A percentile compares a stretch with the other conserved stretches of the same genome.
Evolutionary conservation across 208 protist species (phyloP).

Genomic region (Crithidia sp.): DNA sequence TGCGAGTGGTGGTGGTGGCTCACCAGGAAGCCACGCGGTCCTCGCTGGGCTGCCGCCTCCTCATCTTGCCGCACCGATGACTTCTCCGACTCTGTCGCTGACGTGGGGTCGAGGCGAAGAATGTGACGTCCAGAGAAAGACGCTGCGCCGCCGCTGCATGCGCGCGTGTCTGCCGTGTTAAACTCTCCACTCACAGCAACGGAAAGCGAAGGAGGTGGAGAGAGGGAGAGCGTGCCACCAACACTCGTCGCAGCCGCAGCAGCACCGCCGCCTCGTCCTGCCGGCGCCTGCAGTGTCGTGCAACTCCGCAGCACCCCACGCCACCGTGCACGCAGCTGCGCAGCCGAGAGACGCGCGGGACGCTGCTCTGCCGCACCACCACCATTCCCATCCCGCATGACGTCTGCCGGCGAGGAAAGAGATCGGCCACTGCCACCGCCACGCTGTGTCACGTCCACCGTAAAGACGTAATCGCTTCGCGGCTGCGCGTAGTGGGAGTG

Average conservation of each 20-base stretch:
- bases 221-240: background rate
- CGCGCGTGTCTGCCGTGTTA: too few species aligned
- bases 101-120: too few species aligned
- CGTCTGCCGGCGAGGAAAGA: too few species aligned
- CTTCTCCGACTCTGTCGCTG: too few species aligned
- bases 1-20: background rate
- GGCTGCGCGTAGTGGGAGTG: background rate
- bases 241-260: background rate
- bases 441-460: background rate
- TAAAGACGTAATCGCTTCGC: background rate
- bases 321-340: constrained; percentile 32
- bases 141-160: too few species aligned
- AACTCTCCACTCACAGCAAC: too few species aligned
- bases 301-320: constrained; percentile 28
- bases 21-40: too few species aligned
- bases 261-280: background rate
- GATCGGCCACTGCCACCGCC: background rate
- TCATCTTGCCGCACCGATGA: too few species aligned
- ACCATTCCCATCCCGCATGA: too few species aligned
- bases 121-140: too few species aligned
- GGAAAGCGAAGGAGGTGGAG: background rate
- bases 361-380: background rate
- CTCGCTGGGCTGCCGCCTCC: too few species aligned
- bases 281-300: constrained; percentile 3
- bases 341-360: constrained; percentile 10